Evolutionary conservation across 139 green algal species (phyloP).

Genomic region (Chlamydomonas eustigma): DNA sequence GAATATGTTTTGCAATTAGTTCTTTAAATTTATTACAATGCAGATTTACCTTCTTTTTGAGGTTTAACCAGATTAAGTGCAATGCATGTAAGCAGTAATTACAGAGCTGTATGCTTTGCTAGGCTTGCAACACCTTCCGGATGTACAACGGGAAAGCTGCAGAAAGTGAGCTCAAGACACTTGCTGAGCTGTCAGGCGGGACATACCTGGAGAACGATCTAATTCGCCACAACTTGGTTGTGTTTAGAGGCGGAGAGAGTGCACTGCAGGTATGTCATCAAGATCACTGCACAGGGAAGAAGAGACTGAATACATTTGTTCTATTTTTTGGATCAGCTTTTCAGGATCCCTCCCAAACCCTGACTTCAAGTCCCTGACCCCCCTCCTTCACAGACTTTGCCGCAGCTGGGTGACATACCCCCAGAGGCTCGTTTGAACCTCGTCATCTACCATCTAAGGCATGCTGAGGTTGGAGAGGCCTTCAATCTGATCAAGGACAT

Average conservation of each 20-base stretch:
- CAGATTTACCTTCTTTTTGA: too few species aligned
- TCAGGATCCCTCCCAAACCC: neutral
- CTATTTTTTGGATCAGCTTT: too few species aligned
- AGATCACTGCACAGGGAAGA: too few species aligned
- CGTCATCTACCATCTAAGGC: constrained; percentile 72
- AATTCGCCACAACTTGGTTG: constrained; percentile 75
- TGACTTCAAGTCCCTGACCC: neutral
- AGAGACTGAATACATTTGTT: too few species aligned
- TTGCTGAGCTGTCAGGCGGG: constrained; percentile 33
- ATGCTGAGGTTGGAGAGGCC: constrained; percentile 57
- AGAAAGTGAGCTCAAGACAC: constrained; percentile 61
- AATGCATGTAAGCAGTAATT: too few species aligned
- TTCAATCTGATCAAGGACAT: constrained; percentile 70
- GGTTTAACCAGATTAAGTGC: too few species aligned
- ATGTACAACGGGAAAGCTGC: constrained; percentile 68
- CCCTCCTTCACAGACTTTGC: constrained; percentile 55
- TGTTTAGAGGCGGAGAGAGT: constrained; percentile 70
- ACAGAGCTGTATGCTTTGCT: too few species aligned
- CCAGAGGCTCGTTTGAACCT: constrained; percentile 81
- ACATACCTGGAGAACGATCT: constrained; percentile 60
- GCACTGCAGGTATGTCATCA: constrained; percentile 48
- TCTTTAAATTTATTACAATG: too few species aligned
- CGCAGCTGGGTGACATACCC: constrained; percentile 53
- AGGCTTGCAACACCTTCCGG: constrained; percentile 53
- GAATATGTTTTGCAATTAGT: too few species aligned